Percentiles rank a stretch among this genome's conserved stretches.
Evolutionary conservation across 768 basidiomycete genomes (phyloP).

Genomic region (Gelatoporia subvermispora): DNA sequence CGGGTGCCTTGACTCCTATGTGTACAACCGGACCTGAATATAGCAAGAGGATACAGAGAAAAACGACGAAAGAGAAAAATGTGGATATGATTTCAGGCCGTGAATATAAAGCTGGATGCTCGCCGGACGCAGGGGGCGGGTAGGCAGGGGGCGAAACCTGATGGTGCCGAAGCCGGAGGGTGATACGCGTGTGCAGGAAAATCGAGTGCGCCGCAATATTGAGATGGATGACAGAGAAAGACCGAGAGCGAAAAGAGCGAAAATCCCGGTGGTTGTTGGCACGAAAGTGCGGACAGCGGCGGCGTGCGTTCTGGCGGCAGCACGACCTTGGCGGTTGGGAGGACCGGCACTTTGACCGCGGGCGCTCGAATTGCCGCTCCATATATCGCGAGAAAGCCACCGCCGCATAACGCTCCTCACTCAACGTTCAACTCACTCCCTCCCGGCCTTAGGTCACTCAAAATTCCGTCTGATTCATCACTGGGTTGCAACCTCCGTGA

Average conservation of each 20-base stretch:
- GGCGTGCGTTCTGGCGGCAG: no score
- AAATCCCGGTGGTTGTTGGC: conserved; percentile 16
- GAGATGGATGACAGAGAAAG: background rate
- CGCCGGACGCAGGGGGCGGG: background rate
- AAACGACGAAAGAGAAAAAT: background rate
- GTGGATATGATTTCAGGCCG: background rate
- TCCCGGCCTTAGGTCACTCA: background rate
- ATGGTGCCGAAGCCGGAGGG: conserved; percentile 4
- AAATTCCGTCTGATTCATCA: background rate
- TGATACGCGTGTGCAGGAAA: no score
- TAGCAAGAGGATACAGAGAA: conserved; percentile 5
- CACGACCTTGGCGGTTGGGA: conserved; percentile 7
- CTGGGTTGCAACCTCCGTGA: background rate
- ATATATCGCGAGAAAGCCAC: conserved; percentile 8
- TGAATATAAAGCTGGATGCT: background rate
- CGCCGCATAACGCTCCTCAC: background rate
- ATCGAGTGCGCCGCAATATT: background rate
- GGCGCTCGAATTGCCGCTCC: conserved; percentile 16
- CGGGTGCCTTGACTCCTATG: conserved; percentile 9
- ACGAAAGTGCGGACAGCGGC: conserved; percentile 10
- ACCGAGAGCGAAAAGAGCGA: conserved; percentile 9
- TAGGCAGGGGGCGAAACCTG: conserved; percentile 1
- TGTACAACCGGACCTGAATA: background rate
- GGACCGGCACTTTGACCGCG: conserved; percentile 10
- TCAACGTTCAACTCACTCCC: background rate